A percentile compares a stretch with the other conserved stretches of the same genome.
Conservation (phyloP, 192 early-diverging fungal species). For the Entrophospora sp. region DNA sequence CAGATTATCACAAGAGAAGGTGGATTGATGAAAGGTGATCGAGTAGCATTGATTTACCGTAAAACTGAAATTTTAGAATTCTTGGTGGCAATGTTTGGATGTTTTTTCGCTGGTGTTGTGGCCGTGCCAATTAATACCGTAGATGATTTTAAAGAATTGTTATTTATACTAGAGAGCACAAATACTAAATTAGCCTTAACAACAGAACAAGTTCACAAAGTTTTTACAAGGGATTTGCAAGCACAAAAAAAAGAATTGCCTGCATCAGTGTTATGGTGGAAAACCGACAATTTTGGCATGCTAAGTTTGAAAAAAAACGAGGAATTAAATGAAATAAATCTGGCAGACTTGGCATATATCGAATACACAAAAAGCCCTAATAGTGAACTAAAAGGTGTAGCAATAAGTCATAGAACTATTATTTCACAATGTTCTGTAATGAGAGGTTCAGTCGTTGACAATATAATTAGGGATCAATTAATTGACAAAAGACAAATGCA, state of each 20-base stretch:
- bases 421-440: constrained; percentile 58
- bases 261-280: constrained; percentile 65
- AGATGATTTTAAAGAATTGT: constrained; percentile 71
- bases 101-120: constrained; percentile 69
- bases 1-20: constrained; percentile 56
- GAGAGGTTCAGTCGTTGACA: constrained; percentile 10
- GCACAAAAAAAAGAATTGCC: constrained; percentile 57
- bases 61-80: constrained; percentile 78
- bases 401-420: constrained; percentile 65
- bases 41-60: constrained; percentile 70
- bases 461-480: neutral
- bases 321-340: constrained; percentile 38
- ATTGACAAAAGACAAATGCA: neutral
- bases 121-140: constrained; percentile 80
- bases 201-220: constrained; percentile 67
- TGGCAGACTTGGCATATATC: constrained; percentile 69
- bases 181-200: constrained; percentile 64
- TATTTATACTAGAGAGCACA: constrained; percentile 64
- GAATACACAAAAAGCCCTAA: constrained; percentile 78
- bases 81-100: constrained; percentile 71
- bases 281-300: constrained; percentile 69
- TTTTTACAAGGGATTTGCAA: constrained; percentile 63
- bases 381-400: constrained; percentile 78
- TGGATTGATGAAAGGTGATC: constrained; percentile 51
- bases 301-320: constrained; percentile 51